Evolutionary conservation across 2,329 filamentous ascomycete genomes (phyloP).

Genomic region (Aspergillus thermomutatus): DNA sequence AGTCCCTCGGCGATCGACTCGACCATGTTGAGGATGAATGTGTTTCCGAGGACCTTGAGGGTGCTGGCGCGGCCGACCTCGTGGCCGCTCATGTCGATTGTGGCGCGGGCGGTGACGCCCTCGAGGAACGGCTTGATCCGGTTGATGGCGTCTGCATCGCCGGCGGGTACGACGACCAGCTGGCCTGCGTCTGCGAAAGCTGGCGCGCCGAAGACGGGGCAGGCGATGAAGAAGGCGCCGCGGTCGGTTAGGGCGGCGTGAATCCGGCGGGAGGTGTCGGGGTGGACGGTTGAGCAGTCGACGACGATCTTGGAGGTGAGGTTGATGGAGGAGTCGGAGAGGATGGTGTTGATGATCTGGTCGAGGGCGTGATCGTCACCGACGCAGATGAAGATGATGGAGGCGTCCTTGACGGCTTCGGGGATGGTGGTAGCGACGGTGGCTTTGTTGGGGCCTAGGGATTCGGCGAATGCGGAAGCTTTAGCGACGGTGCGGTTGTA

Average conservation of each 20-base stretch:
- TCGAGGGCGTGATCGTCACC: slow-evolving; percentile 73
- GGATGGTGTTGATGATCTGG: slow-evolving; percentile 56
- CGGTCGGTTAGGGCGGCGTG: slow-evolving; percentile 54
- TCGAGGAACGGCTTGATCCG: slow-evolving; percentile 67
- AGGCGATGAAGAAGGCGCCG: slow-evolving; percentile 72
- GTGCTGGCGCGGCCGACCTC: slow-evolving; percentile 65
- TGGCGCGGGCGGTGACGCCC: slow-evolving; percentile 66
- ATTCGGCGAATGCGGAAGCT: slow-evolving; percentile 60
- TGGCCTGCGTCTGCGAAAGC: slow-evolving; percentile 58
- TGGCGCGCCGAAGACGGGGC: slow-evolving; percentile 50
- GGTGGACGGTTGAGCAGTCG: slow-evolving; percentile 85
- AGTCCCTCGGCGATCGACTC: slow-evolving; percentile 76
- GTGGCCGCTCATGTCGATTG: slow-evolving; percentile 70
- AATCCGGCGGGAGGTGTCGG: slow-evolving; percentile 69
- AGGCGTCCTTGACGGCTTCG: slow-evolving; percentile 64
- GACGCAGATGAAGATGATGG: slow-evolving; percentile 79
- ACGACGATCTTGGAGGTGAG: slow-evolving; percentile 73
- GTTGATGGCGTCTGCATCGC: slow-evolving; percentile 57
- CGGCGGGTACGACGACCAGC: slow-evolving; percentile 71
- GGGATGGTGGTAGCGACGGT: slow-evolving; percentile 61
- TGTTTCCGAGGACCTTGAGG: slow-evolving; percentile 82
- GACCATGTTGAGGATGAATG: slow-evolving; percentile 79
- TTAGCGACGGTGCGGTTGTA: slow-evolving; percentile 74
- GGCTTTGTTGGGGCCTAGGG: slow-evolving; percentile 60
- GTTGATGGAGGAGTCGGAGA: slow-evolving; percentile 44